These are phyloP conservation scores for Aspergillus cristatus DNA, from an alignment of 495 filamentous ascomycete genomes.

Conservation along the genomic window DNA sequence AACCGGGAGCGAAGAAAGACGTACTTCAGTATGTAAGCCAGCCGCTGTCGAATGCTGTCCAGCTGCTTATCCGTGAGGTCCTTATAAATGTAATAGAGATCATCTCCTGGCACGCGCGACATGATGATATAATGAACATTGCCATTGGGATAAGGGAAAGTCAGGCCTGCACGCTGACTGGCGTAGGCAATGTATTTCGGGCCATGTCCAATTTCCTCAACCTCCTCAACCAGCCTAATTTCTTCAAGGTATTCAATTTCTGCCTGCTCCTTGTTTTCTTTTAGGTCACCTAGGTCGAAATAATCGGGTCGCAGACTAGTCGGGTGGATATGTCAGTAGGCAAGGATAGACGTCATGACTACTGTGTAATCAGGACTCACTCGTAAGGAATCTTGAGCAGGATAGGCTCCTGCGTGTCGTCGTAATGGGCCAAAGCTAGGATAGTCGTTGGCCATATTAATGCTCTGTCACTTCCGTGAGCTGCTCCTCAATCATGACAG, in stretches of 20 bases:
- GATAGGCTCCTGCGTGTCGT: background rate
- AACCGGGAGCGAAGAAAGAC: no score
- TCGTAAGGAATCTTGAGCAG: background rate
- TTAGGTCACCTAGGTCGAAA: background rate
- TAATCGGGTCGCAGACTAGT: background rate
- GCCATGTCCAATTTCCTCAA: background rate
- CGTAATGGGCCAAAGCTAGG: background rate
- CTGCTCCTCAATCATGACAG: background rate
- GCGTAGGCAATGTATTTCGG: background rate
- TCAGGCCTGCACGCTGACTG: background rate
- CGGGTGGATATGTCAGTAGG: background rate
- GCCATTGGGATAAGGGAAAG: background rate
- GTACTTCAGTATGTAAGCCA: background rate
- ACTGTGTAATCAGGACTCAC: no score
- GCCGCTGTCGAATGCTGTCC: background rate
- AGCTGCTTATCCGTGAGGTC: background rate
- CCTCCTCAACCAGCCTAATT: background rate
- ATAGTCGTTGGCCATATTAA: background rate
- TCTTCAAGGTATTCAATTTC: background rate
- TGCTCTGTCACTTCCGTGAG: background rate
- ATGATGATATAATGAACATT: background rate
- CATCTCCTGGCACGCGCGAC: background rate
- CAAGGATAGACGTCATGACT: no score
- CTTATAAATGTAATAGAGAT: background rate
- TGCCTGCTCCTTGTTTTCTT: background rate